Conservation (phyloP, 768 basidiomycete species). For the Auricularia sp. region DNA sequence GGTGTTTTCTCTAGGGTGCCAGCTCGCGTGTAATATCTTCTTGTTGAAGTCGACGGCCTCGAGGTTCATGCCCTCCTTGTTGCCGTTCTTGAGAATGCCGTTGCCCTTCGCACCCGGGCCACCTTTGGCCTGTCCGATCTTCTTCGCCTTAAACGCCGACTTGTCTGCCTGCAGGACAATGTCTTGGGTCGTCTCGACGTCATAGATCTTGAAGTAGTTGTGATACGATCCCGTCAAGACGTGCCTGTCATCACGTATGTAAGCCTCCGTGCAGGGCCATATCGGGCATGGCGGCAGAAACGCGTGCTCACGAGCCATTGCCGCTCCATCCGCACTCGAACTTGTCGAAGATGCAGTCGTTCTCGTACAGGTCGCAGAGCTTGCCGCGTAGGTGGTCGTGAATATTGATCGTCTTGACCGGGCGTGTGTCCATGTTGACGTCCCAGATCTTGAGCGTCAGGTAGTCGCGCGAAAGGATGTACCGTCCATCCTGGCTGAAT, state of each 20-base stretch:
- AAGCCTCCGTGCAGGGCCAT: slow-evolving; percentile 1
- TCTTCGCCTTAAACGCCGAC: slow-evolving; percentile 98
- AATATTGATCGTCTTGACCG: slow-evolving; percentile 95
- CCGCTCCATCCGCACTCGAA: slow-evolving; percentile 99
- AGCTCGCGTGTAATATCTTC: slow-evolving; percentile 92
- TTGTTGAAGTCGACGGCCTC: slow-evolving; percentile 89
- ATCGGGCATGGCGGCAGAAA: slow-evolving; percentile 11
- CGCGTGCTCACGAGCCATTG: slow-evolving; percentile 59
- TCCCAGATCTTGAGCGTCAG: slow-evolving; percentile 99
- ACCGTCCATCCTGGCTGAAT: slow-evolving; percentile 94
- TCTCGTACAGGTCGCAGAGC: slow-evolving; percentile 97
- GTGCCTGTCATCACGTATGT: slow-evolving; percentile 42
- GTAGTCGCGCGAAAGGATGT: slow-evolving; percentile 95
- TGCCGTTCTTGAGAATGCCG: slow-evolving; percentile 54
- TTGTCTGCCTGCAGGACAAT: slow-evolving; percentile 97
- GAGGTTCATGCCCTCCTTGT: slow-evolving; percentile 80
- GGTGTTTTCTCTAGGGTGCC: slow-evolving; percentile 98
- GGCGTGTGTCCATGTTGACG: slow-evolving; percentile 95
- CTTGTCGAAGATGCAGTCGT: slow-evolving; percentile 99
- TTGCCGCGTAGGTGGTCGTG: slow-evolving; percentile 97
- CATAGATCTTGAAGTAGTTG: slow-evolving; percentile 99
- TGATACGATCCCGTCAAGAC: slow-evolving; percentile 99
- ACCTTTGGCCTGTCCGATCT: slow-evolving; percentile 70
- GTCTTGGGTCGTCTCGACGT: slow-evolving; percentile 77
- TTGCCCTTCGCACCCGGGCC: slow-evolving; percentile 60